Base-by-base conservation (phyloP, 2,329 filamentous ascomycete genomes). In the Chaetomium strumarium region DNA sequence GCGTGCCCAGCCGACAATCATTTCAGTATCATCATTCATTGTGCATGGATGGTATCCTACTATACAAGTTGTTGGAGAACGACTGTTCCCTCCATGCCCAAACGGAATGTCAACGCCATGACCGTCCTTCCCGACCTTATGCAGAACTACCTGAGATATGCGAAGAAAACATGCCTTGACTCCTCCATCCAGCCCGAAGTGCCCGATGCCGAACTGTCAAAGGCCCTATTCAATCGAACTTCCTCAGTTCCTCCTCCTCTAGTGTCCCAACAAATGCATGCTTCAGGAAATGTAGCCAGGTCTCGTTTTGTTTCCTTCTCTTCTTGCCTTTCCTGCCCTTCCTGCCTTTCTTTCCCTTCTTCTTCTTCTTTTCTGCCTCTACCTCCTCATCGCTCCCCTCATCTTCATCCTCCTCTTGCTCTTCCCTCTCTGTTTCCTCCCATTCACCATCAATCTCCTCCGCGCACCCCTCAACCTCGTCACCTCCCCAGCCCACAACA, bases 231-330 rank as follows among this genome's bases (percentile, higher is more conserved):
- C 51, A 58, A 4, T 17, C 14, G 17, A 60, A 55, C 59, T 76
- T 70, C 63, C 78, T 71, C 34, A 95, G 74, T 38, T 92, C 82
- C 46, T 85, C 76, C 49, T 80, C 72, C 46, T 81, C 77, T 61
- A 87, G 71, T 3, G 85, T 90, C 37, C 83, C 80, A 19, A 95
- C 87, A 70, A 93, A 95, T 1, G 90, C 90, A 51, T 89, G 82
- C 54, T 74, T 69, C 29, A 95, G 72, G 66, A 95, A 96, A 46
- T 85, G 81, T 55, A 84, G 75, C 90, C 90, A 96, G 6, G 82
- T 74, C 66, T 85, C 83, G 65, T 86, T 85, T 61, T 78, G 77
- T 60, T 74, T 74, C 56, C 73, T 70, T 51, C 77, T 74, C 63
- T 78, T 79, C 49, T 76, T 74, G 59, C 78, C 72, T 57, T 76